Evolutionary conservation across 1,284 basidiomycete species (phyloP), one percentile per base, ranked within the genome.

Genomic region (Agaricales sp.): DNA sequence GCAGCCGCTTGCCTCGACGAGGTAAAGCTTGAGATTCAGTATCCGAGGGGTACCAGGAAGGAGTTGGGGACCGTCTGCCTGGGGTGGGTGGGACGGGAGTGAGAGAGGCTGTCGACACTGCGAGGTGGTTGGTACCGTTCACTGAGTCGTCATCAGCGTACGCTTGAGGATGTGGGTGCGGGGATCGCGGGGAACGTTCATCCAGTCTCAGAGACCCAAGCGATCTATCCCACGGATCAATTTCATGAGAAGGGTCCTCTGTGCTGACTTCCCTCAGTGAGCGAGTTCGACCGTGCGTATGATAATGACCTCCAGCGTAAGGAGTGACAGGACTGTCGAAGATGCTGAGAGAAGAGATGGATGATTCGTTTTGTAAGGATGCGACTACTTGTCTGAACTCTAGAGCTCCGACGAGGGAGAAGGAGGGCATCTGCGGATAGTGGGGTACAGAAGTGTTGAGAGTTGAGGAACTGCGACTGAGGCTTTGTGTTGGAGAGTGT

Each of bases 341-440:
- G 3, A 79, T 67, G 48, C 65, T 71, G 35, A 88, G 66, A 1
- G 78, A 71, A 0, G 74, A 66, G 0, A 70, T 67, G 0, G 80
- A 69, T 1, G 83, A 79, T 55, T 86, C 74, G 46, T 74, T 71
- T 50, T 82, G 77, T 6, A 98, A 71, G 0, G 85, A 86, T 14
- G 86, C 75, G 13, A 97, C 86, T 13, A 96, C 87, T 52, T 93
- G 85, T 22, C 91, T 75, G 65, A 97, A 97, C 63, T 97, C 94
- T 48, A 98, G 78, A 0, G 94, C 93, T 6, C 93, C 90, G 2
- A 96, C 78, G 1, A 98, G 76, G 3, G 92, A 95, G 64, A 93
- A 92, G 1, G 85, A 87, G 1, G 86, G 86, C 66, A 89, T 76
- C 51, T 78, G 75, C 4, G 64, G 60, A 18, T 67, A 54, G 25